phyloP scores from a whole-genome alignment of 2,329 filamentous ascomycete species.

The Tolypocladium tundrense region DNA sequence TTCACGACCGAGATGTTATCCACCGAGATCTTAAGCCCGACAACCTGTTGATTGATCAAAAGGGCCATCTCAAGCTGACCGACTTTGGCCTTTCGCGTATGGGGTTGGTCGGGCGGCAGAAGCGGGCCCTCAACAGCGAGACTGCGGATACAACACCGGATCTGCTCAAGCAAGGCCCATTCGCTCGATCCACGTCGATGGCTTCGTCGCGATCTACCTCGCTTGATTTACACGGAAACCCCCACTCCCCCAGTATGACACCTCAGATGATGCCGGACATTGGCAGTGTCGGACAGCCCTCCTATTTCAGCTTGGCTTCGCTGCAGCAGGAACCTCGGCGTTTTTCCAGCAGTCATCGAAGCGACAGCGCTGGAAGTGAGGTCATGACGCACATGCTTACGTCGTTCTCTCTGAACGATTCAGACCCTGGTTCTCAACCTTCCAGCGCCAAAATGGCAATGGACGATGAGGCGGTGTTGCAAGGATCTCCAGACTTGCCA shows the following conservation, averaged over 20 bases:
- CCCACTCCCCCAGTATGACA: conserved; percentile 70
- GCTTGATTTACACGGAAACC: conserved; percentile 69
- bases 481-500: conserved; percentile 67
- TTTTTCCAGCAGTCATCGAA: conserved; percentile 66
- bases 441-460: conserved; percentile 48
- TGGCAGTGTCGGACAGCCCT: conserved; percentile 64
- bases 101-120: conserved; percentile 93
- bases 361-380: conserved; percentile 88
- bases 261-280: conserved; percentile 73
- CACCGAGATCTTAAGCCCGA: conserved; percentile 96
- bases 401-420: conserved; percentile 64
- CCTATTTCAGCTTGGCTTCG: conserved; percentile 75
- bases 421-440: conserved; percentile 28
- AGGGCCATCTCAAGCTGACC: conserved; percentile 90
- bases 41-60: conserved; percentile 93
- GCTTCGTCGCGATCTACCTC: conserved; percentile 88
- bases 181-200: conserved; percentile 74
- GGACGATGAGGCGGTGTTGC: conserved; percentile 67
- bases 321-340: conserved; percentile 49
- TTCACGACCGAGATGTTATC: conserved; percentile 89
- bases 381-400: conserved; percentile 73
- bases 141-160: conserved; percentile 80
- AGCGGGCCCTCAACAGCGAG: conserved; percentile 72
- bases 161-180: conserved; percentile 83
- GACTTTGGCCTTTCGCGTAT: conserved; percentile 96